These are phyloP conservation scores for Helminthosporium solani DNA, from an alignment of 2,329 filamentous ascomycete species.

Conservation along the genomic window DNA sequence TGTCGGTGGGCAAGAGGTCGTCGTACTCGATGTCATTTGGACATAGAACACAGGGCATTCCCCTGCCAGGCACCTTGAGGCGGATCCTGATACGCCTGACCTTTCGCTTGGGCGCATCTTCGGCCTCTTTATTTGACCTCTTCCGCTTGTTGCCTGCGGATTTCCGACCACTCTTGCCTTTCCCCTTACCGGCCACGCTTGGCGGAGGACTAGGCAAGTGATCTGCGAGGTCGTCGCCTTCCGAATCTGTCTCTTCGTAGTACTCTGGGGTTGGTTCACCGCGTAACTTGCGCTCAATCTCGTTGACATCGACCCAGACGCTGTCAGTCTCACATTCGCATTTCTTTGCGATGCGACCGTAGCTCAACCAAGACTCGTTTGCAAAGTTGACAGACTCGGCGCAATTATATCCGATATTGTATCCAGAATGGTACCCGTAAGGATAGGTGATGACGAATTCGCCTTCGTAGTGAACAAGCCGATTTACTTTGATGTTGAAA, in stretches of 20 bases:
- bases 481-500: conserved; percentile 95
- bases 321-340: conserved; percentile 97
- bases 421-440: conserved; percentile 97
- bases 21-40: conserved; percentile 84
- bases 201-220: conserved; percentile 77
- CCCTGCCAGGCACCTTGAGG: conserved; percentile 67
- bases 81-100: conserved; percentile 75
- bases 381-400: conserved; percentile 99
- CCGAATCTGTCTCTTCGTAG: conserved; percentile 75
- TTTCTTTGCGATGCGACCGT: conserved; percentile 92
- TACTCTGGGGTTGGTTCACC: conserved; percentile 81
- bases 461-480: conserved; percentile 89
- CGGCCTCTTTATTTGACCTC: conserved; percentile 46
- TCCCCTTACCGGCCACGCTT: conserved; percentile 69
- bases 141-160: conserved; percentile 62
- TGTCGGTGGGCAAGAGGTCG: conserved; percentile 82
- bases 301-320: conserved; percentile 95
- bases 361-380: conserved; percentile 90
- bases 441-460: conserved; percentile 99
- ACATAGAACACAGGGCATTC: conserved; percentile 86
- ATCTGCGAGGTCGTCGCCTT: conserved; percentile 57
- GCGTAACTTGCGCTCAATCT: conserved; percentile 90
- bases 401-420: conserved; percentile 97
- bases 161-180: conserved; percentile 69
- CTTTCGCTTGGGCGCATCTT: conserved; percentile 57